Evolutionary conservation across 1,284 basidiomycete genomes (phyloP).

Genomic region (Fomitopsis pinicola): DNA sequence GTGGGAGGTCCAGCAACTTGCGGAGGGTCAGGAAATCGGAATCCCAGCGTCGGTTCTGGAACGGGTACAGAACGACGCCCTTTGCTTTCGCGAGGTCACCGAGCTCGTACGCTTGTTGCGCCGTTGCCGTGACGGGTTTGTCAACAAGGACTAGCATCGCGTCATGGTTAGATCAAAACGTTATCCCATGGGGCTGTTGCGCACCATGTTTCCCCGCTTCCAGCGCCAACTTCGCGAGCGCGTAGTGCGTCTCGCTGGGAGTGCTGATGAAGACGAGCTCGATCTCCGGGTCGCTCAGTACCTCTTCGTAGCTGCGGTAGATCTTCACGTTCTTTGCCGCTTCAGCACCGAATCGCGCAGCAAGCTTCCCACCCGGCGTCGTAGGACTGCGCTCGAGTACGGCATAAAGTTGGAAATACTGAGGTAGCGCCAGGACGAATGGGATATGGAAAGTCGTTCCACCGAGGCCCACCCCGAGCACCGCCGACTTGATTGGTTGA

Average conservation of each 20-base stretch:
- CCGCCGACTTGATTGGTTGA: conserved; percentile 60
- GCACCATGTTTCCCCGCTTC: conserved; percentile 77
- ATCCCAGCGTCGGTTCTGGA: conserved; percentile 84
- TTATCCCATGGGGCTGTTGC: conserved; percentile 8
- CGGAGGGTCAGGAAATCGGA: conserved; percentile 78
- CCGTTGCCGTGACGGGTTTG: conserved; percentile 76
- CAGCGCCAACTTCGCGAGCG: conserved; percentile 59
- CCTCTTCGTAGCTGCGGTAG: conserved; percentile 50
- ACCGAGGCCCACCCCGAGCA: conserved; percentile 73
- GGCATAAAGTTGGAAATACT: conserved; percentile 67
- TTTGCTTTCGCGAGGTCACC: conserved; percentile 62
- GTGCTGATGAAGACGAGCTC: conserved; percentile 74
- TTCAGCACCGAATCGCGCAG: conserved; percentile 56
- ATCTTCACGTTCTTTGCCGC: conserved; percentile 39
- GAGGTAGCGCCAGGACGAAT: conserved; percentile 71
- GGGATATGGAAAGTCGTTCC: conserved; percentile 79
- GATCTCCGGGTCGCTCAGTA: conserved; percentile 54
- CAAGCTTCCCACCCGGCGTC: conserved; percentile 55
- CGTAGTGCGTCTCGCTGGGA: conserved; percentile 79
- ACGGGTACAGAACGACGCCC: conserved; percentile 66
- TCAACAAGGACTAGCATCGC: conserved; percentile 65
- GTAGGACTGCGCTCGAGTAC: conserved; percentile 61
- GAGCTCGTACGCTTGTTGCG: conserved; percentile 64
- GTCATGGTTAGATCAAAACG: not conserved
- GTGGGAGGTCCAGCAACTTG: conserved; percentile 55